A percentile compares a stretch with the other conserved stretches of the same genome.
Conservation (phyloP, 257 asterid genomes). For the Solanum ahanhuiri region DNA sequence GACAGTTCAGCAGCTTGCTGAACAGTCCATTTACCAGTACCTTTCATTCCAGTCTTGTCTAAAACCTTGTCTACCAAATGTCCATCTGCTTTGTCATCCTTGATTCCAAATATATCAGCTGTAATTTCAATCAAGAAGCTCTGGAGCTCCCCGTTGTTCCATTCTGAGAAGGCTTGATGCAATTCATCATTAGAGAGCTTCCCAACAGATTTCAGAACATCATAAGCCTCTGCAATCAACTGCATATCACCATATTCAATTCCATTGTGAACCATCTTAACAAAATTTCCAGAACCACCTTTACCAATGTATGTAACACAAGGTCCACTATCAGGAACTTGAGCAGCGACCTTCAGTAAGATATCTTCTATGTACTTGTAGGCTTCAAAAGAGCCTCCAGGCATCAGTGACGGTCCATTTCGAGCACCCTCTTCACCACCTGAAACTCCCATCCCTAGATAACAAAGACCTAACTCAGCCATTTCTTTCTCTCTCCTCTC, state of each 20-base stretch:
- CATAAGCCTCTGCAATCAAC: conserved; percentile 88
- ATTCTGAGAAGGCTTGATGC: conserved; percentile 55
- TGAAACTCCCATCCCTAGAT: conserved; percentile 98
- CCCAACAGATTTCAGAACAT: conserved; percentile 83
- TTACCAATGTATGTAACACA: conserved; percentile 88
- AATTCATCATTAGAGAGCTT: conserved; percentile 79
- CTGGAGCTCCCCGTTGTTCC: conserved; percentile 93
- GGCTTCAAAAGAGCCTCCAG: conserved; percentile 86
- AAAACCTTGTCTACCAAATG: conserved; percentile 81
- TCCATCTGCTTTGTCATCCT: conserved; percentile 89
- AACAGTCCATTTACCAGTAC: conserved; percentile 96
- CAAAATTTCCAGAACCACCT: conserved; percentile 93
- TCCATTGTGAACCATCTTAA: conserved; percentile 93
- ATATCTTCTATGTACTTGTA: conserved; percentile 79
- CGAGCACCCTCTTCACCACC: conserved; percentile 99
- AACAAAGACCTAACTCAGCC: conserved; percentile 63
- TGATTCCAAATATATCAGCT: conserved; percentile 80
- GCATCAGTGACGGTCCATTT: conserved; percentile 93
- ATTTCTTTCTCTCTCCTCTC: conserved; percentile 85
- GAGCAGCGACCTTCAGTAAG: conserved; percentile 84
- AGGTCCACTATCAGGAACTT: conserved; percentile 93
- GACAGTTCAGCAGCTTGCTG: conserved; percentile 98
- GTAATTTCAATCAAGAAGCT: conserved; percentile 97
- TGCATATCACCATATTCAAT: conserved; percentile 99
- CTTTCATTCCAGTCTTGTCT: conserved; percentile 98